Evolutionary conservation across 2,329 filamentous ascomycete species (phyloP), one percentile per base, ranked within the genome.

Genomic region (Aspergillus terreus): DNA sequence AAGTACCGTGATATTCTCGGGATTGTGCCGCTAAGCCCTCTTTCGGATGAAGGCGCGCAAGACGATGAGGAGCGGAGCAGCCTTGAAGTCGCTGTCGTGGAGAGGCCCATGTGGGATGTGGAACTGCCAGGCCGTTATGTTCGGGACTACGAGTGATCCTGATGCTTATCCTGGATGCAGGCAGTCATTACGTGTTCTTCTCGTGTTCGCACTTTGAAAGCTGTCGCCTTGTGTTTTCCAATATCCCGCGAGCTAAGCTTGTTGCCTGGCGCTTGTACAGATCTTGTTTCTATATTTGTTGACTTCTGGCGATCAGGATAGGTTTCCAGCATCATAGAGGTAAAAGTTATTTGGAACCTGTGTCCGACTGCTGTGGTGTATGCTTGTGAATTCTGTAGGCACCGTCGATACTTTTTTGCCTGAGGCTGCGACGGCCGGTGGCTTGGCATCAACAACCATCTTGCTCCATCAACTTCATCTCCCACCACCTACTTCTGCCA

Each of bases 1-100:
- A 95, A 95, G 71, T 99, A 97, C 72, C 82, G 92, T 52, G 89
- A 92, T n/a, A 91, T 99, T 61, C 77, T 99, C 55, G 94, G 92
- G 4, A 79, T 87, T 42, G 78, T 84, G 17, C 78, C 82, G 15
- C 71, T 87, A 30, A 76, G 73, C 35, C 47, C 61, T 23, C 35
- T 54, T 40, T 58, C 70, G 57, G 69, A 73, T 23, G 67, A 68
- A 12, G 27, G 27, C 6, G 6, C 10, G 27, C 27, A 30, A 30
- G 62, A 59, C 54, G 54, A 50, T 32, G 58, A 53, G 30, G 57
- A 53, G 0, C 49, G 44, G 27, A 57, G 52, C 21, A 58, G 54
- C 6, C 56, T 78, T 19, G 94, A 99, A 72, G 88, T 96, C 44
- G 92, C 90, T 2, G 76, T 97, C 47, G 84, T 97, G 12, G 92